A percentile compares a stretch with the other conserved stretches of the same genome.
These are phyloP conservation scores for Cairneyella variabilis DNA, from an alignment of 495 filamentous ascomycete genomes.

Conservation along the genomic window DNA sequence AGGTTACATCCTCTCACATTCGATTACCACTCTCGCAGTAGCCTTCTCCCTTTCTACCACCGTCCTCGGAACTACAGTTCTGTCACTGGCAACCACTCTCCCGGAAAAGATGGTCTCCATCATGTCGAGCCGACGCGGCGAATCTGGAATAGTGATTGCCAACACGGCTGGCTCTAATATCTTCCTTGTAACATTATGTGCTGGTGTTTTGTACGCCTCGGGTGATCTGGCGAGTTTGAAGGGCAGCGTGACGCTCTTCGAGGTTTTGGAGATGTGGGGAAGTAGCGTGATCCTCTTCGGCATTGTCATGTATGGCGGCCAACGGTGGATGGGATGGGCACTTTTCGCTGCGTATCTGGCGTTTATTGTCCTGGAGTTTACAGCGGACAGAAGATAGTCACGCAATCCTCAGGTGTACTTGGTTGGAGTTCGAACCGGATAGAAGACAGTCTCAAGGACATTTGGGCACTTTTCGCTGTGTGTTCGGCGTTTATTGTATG, in stretches of 20 bases:
- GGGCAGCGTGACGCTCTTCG: slow-evolving; percentile 26
- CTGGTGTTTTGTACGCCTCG: slow-evolving; percentile 33
- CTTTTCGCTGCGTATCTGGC: slow-evolving; percentile 35
- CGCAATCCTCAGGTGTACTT: no score
- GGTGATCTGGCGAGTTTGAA: slow-evolving; percentile 21
- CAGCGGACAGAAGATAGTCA: slow-evolving; percentile 2
- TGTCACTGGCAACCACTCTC: slow-evolving; percentile 52
- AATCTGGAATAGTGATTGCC: slow-evolving; percentile 48
- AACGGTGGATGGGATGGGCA: slow-evolving; percentile 31
- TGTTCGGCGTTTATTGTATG: no score
- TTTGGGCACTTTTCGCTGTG: no score
- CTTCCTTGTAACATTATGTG: slow-evolving; percentile 48
- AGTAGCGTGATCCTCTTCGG: slow-evolving; percentile 29
- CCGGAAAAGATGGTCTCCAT: slow-evolving; percentile 52
- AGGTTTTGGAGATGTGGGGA: slow-evolving; percentile 31
- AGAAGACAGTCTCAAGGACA: no score
- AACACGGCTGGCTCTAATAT: slow-evolving; percentile 54
- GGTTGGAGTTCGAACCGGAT: no score
- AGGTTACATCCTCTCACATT: slow-evolving; percentile 42
- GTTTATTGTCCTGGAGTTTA: slow-evolving; percentile 39
- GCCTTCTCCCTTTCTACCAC: slow-evolving; percentile 40
- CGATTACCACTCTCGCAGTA: slow-evolving; percentile 34
- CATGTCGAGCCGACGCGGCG: slow-evolving; percentile 40
- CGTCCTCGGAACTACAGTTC: slow-evolving; percentile 47
- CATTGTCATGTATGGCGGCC: slow-evolving; percentile 30